These are phyloP conservation scores for Acer yangbiense DNA, from an alignment of 345 rosid genomes.

Conservation along the genomic window DNA sequence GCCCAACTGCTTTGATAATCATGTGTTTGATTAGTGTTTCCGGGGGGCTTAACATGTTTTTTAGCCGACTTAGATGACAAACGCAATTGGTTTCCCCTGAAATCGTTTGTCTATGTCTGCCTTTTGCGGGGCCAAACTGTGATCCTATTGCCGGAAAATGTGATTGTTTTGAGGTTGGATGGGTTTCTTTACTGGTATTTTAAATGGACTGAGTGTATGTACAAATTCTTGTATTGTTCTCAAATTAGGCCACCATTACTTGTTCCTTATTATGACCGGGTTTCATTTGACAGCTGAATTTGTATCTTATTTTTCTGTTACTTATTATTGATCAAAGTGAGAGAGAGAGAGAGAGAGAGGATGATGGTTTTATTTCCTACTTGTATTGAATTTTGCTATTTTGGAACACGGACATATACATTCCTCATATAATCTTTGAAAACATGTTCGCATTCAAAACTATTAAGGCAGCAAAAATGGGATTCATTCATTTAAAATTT, in stretches of 20 bases:
- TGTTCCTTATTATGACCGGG: not conserved
- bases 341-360: no score
- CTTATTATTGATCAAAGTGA: no score
- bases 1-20: not conserved
- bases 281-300: no score
- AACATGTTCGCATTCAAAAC: no score
- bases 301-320: no score
- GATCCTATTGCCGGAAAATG: not conserved
- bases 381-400: no score
- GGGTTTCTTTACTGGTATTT: not conserved
- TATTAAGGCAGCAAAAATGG: no score
- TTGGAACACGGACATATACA: no score
- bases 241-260: not conserved
- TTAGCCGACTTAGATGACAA: not conserved
- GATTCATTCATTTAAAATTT: no score
- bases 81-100: not conserved
- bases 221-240: not conserved
- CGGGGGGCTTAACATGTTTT: not conserved
- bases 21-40: not conserved
- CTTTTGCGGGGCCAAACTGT: not conserved
- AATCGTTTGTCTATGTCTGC: not conserved
- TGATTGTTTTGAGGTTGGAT: constrained; percentile 13
- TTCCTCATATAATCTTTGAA: no score
- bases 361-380: no score
- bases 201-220: not conserved